phyloP scores from a whole-genome alignment of 371 early-diverging fungal genomes.

The Gilbertella persicaria region DNA sequence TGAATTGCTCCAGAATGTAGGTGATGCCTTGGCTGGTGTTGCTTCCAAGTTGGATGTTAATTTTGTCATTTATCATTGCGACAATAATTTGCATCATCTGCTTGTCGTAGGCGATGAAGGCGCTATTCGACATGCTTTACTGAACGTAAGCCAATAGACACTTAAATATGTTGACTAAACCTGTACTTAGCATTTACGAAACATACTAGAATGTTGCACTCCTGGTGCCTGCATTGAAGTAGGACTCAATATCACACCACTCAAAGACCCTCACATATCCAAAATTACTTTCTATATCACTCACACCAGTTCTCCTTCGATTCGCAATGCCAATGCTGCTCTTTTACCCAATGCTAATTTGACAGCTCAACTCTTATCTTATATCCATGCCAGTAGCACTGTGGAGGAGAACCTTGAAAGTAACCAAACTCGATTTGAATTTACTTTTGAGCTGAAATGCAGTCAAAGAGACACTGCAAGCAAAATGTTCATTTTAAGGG shows the following conservation, averaged over 20 bases:
- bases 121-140: slow-evolving; percentile 51
- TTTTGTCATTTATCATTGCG: slow-evolving; percentile 56
- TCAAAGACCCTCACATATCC: slow-evolving; percentile 14
- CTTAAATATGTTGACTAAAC: background rate
- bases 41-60: slow-evolving; percentile 54
- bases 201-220: slow-evolving; percentile 56
- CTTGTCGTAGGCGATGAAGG: slow-evolving; percentile 57
- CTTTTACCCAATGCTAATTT: slow-evolving; percentile 51
- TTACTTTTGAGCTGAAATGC: slow-evolving; percentile 36
- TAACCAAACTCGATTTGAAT: slow-evolving; percentile 38
- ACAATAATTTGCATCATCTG: slow-evolving; percentile 48
- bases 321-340: slow-evolving; percentile 25
- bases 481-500: slow-evolving; percentile 13
- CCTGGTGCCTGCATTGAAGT: slow-evolving; percentile 63
- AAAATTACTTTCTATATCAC: slow-evolving; percentile 54
- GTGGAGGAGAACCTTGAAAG: slow-evolving; percentile 32
- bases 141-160: slow-evolving; percentile 59
- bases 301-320: slow-evolving; percentile 43
- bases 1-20: slow-evolving; percentile 54
- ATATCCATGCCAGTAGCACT: slow-evolving; percentile 47
- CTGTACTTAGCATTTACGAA: slow-evolving; percentile 50
- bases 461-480: slow-evolving; percentile 19
- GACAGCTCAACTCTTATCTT: slow-evolving; percentile 51
- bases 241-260: slow-evolving; percentile 42
- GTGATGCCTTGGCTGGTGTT: slow-evolving; percentile 57